Percentiles rank a stretch among this genome's conserved stretches.
Conservation (phyloP, 768 basidiomycete genomes). For the Paxillus ammoniavirescens region DNA sequence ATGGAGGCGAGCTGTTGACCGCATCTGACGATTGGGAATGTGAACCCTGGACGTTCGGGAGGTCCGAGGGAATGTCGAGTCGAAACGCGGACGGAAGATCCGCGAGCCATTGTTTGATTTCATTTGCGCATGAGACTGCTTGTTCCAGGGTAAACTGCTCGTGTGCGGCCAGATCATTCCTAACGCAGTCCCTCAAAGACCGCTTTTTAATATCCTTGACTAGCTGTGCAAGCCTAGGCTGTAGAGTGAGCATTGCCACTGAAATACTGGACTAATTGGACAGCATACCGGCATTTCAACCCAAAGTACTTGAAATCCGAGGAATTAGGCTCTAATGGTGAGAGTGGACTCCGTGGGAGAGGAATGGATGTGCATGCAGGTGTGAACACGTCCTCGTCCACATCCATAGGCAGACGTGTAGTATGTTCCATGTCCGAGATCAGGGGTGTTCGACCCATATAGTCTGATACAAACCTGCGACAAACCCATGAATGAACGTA, state of each 20-base stretch:
- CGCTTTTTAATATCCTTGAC: conserved; percentile 61
- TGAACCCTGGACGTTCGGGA: conserved; percentile 12
- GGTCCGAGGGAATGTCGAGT: conserved; percentile 38
- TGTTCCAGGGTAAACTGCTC: conserved; percentile 55
- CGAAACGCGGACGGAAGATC: conserved; percentile 51
- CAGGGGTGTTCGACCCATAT: conserved; percentile 59
- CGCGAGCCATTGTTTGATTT: conserved; percentile 52
- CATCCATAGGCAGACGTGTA: conserved; percentile 54
- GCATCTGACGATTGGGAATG: conserved; percentile 8
- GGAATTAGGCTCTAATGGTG: conserved; percentile 26
- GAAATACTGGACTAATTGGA: background rate
- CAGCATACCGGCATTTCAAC: conserved; percentile 56
- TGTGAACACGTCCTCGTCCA: conserved; percentile 53
- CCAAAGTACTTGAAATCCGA: conserved; percentile 48
- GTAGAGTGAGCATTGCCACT: conserved; percentile 2
- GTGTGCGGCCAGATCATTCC: conserved; percentile 24
- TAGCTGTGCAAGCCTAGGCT: conserved; percentile 55
- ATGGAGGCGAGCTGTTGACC: background rate
- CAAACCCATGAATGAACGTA: conserved; percentile 11
- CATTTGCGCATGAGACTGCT: conserved; percentile 54
- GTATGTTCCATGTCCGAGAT: conserved; percentile 55
- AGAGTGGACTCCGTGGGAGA: conserved; percentile 30
- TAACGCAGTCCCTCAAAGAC: conserved; percentile 39
- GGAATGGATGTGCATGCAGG: conserved; percentile 47
- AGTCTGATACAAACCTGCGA: conserved; percentile 67